Base-by-base conservation (phyloP, 164 flowering plant species). In the Santalum album region DNA sequence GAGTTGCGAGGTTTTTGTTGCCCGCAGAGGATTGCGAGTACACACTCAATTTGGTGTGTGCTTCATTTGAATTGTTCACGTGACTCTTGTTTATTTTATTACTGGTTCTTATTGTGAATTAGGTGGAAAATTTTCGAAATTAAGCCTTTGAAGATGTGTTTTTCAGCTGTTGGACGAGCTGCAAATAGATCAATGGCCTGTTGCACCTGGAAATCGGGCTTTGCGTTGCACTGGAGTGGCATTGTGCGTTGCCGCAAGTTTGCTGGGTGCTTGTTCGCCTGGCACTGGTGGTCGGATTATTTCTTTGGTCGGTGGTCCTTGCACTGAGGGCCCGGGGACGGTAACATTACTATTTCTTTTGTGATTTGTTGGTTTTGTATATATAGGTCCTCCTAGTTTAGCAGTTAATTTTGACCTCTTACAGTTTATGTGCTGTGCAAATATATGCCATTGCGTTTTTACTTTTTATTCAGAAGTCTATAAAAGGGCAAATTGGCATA, bases 281-380 rank as follows among this genome's bases (percentile, higher is more conserved):
- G 97, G 97, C 5, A 85, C 97, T 25, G 94, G 90, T 43, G 96
- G 90, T 25, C 70, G 96, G 23, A 92, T 92, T 48, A 56, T 92
- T 12, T 82, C 90, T 44, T 65, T 92, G 51, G 96, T 92, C 24
- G 99, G 99, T 2, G 99, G 99, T 53, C 96, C 99, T 17, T 89
- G 96, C 76, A 89, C 99, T 1, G 99, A 92, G 72, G 99, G 99
- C 55, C 99, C 99, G 0, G 99, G 99, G 55, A 71, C 85, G 76
- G 99, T 92, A 84, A 64, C 32, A 25, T 16, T 45, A 42, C n/a
- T 14, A 15, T 27, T 12, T 45, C 20, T 3, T 42, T 42, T 42
- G 45, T 42, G 40, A 36, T 36, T 36, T 5, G 6, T 36, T 36
- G 40, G n/a, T n/a, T n/a, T n/a, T n/a, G n/a, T n/a, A n/a, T n/a